phyloP scores from a whole-genome alignment of 2,329 filamentous ascomycete species.

The Dothistroma septosporum region DNA sequence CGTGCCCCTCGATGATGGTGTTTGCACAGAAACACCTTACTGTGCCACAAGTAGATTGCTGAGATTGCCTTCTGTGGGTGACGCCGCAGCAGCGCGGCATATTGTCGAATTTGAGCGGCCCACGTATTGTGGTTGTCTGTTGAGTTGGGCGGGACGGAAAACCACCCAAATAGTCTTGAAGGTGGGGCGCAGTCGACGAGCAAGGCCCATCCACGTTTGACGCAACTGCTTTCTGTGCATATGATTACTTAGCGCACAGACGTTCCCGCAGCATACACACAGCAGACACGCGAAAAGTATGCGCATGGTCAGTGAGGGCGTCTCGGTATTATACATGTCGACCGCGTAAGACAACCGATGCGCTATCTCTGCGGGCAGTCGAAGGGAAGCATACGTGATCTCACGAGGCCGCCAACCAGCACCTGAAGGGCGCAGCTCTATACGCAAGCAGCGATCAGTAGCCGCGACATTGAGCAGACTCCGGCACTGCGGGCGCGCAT shows the following conservation, averaged over 20 bases:
- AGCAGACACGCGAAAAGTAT: background rate
- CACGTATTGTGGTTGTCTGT: background rate
- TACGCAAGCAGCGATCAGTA: background rate
- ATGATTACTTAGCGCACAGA: background rate
- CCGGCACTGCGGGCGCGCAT: background rate
- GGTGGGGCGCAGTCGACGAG: background rate
- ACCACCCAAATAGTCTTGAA: background rate
- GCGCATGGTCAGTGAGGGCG: background rate
- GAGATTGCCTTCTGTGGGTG: background rate
- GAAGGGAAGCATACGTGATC: background rate
- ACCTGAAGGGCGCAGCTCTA: background rate
- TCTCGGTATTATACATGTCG: background rate
- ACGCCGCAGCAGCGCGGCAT: background rate
- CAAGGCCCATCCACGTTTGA: background rate
- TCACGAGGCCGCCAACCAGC: background rate
- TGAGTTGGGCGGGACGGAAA: background rate
- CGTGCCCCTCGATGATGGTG: background rate
- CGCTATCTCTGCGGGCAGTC: background rate
- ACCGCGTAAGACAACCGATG: background rate
- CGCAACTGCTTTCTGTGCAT: background rate
- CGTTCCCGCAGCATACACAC: slow-evolving; percentile 2
- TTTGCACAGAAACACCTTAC: background rate
- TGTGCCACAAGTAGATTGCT: background rate
- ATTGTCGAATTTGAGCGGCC: background rate
- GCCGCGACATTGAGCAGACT: background rate